A percentile compares a stretch with the other conserved stretches of the same genome.
Evolutionary conservation across 768 basidiomycete genomes (phyloP).

Genomic region (Galerina sulciceps): DNA sequence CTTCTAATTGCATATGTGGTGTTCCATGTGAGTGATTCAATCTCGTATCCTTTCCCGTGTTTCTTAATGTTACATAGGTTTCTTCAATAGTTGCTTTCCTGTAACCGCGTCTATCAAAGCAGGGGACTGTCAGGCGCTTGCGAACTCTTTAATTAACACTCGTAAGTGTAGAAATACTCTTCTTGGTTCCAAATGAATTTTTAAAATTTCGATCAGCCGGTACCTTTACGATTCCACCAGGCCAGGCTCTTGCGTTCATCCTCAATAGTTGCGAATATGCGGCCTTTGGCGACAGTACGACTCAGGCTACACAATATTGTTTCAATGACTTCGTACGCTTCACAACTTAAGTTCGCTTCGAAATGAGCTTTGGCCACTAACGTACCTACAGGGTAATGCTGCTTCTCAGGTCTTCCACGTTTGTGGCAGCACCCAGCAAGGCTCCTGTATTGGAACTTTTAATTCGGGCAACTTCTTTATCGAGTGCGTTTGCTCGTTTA

Average conservation of each 20-base stretch:
- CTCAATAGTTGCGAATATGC: conserved; percentile 6
- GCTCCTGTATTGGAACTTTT: conserved; percentile 1
- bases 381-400: conserved; percentile 1
- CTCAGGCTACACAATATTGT: neutral
- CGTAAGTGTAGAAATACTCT: conserved; percentile 2
- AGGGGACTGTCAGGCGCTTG: conserved; percentile 4
- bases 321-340: conserved; percentile 4
- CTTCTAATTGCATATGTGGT: conserved; percentile 10
- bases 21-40: conserved; percentile 3
- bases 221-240: conserved; percentile 3
- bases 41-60: neutral
- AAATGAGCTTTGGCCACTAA: no score
- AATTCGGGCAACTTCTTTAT: conserved; percentile 5
- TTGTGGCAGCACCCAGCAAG: conserved; percentile 9
- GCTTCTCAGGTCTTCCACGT: conserved; percentile 2
- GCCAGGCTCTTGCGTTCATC: conserved; percentile 2
- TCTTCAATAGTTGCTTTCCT: conserved; percentile 1
- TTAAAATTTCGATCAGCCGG: neutral
- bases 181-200: neutral
- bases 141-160: neutral
- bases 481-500: neutral
- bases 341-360: no score
- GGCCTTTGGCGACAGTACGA: neutral
- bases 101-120: neutral
- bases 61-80: neutral